Conservation (phyloP, 1,139 yeast species). For the Nakaseomyces glabratus region DNA sequence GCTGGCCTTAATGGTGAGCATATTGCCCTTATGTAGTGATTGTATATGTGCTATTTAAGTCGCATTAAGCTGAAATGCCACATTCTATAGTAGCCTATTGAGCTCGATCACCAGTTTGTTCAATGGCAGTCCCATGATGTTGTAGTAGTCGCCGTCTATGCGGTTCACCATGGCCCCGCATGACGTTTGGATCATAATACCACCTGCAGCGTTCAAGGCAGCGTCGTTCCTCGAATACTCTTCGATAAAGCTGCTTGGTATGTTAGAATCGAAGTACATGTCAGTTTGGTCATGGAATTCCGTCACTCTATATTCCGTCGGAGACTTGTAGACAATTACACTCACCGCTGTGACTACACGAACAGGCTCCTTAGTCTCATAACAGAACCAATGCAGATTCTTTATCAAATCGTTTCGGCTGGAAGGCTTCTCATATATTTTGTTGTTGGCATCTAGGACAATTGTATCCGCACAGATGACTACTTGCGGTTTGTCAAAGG, state of each 20-base stretch:
- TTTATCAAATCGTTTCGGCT: constrained; percentile 42
- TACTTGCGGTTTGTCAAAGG: constrained; percentile 13
- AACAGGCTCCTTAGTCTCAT: constrained; percentile 35
- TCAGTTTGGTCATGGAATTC: constrained; percentile 37
- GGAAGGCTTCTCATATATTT: constrained; percentile 70
- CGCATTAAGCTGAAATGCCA: too few species aligned
- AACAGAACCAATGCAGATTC: constrained; percentile 41
- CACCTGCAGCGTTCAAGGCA: constrained; percentile 83
- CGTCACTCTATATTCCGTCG: constrained; percentile 18
- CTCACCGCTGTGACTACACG: constrained; percentile 64
- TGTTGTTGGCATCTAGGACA: constrained; percentile 52
- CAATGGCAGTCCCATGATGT: constrained; percentile 86
- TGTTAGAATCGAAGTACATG: constrained; percentile 39
- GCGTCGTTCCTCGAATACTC: constrained; percentile 63
- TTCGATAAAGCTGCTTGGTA: constrained; percentile 46
- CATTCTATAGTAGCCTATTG: too few species aligned
- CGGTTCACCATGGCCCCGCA: constrained; percentile 57
- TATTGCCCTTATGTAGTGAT: too few species aligned
- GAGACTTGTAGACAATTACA: constrained; percentile 15
- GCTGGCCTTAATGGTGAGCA: too few species aligned
- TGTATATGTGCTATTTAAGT: too few species aligned
- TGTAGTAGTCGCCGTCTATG: constrained; percentile 73
- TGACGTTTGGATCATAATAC: constrained; percentile 71
- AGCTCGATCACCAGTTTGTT: constrained; percentile 38
- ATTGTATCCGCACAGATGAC: constrained; percentile 77